Evolutionary conservation across 2,329 filamentous ascomycete species (phyloP), one percentile per base, ranked within the genome.

Genomic region (Exophiala xenobiotica): DNA sequence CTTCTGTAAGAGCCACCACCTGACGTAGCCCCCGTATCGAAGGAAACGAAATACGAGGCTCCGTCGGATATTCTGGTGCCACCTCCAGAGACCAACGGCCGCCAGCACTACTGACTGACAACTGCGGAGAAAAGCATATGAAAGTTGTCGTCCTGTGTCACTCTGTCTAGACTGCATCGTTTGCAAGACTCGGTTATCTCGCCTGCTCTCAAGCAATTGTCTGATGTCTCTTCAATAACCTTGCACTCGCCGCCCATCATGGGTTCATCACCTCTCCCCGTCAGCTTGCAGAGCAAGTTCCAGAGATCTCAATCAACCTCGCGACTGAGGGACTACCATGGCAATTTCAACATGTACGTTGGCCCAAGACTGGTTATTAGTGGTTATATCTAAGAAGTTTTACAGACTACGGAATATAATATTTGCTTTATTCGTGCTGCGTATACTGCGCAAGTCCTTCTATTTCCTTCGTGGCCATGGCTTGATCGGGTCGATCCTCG

Each of bases 381-480:
- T 11, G 16, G 11, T 31, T 41, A 37, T 42, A 24, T 18, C 16
- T 43, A 2, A 53, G 3, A 18, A n/a, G 14, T 14, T 35, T 14
- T 29, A 35, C 59, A 92, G 89, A 54, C 66, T 96, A 56, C 88
- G 89, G 48, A 95, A 96, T 68, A 76, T 96, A 53, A 76, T 97
- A 63, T 95, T 97, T 70, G 78, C 91, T 66, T 80, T 95, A 62
- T 96, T 97, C 73, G 69, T 96, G 54, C 75, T 95, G 41, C 86
- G 91, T 67, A 87, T 90, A 78, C 81, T 86, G 24, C 88, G 90
- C 60, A 88, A 87, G 65, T 80, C 82, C 22, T 86, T 89, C 68
- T 87, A 90, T 74, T 88, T 93, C 66, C 79, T 97, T 61, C 89
- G 88, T 65, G 93, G 93, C 61, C 90, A 93, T 67, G 93, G 93